A percentile compares a stretch with the other conserved stretches of the same genome.
Conservation (phyloP, 495 filamentous ascomycete species). For the Cenococcum geophilum region DNA sequence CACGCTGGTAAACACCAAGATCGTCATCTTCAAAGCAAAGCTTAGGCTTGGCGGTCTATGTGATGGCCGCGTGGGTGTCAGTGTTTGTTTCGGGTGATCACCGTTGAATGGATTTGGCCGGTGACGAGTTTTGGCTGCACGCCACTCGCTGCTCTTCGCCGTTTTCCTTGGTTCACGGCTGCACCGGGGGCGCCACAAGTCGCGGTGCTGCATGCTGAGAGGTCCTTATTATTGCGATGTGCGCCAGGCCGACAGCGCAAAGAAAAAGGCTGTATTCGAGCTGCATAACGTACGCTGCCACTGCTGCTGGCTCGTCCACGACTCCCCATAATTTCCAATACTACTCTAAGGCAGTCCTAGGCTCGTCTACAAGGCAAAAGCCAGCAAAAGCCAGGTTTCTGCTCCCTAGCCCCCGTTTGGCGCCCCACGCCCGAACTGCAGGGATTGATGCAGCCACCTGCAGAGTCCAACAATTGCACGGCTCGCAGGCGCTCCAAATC, state of each 20-base stretch:
- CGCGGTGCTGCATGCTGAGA: not conserved
- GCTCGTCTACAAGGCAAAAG: not conserved
- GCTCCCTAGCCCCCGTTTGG: conserved; percentile 4
- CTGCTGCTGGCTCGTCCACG: no score
- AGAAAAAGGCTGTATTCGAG: not conserved
- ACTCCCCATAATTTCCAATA: no score
- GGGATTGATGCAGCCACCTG: conserved; percentile 4
- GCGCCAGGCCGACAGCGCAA: not conserved
- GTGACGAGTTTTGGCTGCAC: conserved; percentile 14
- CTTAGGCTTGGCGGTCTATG: not conserved
- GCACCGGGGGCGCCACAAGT: conserved; percentile 15
- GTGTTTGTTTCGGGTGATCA: conserved; percentile 13
- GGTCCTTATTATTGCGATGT: conserved; percentile 1
- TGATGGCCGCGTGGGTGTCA: conserved; percentile 4
- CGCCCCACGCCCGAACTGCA: conserved; percentile 3
- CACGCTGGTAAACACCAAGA: not conserved
- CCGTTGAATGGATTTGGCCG: conserved; percentile 24
- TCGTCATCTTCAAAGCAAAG: not conserved
- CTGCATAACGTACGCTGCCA: not conserved
- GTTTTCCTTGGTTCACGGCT: conserved; percentile 8
- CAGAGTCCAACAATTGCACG: not conserved
- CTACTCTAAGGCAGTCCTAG: not conserved
- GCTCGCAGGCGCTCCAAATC: not conserved
- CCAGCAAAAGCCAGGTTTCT: not conserved
- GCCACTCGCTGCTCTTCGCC: conserved; percentile 11